phyloP scores from a whole-genome alignment of 768 basidiomycete genomes.

The Mycena rebaudengoi region DNA sequence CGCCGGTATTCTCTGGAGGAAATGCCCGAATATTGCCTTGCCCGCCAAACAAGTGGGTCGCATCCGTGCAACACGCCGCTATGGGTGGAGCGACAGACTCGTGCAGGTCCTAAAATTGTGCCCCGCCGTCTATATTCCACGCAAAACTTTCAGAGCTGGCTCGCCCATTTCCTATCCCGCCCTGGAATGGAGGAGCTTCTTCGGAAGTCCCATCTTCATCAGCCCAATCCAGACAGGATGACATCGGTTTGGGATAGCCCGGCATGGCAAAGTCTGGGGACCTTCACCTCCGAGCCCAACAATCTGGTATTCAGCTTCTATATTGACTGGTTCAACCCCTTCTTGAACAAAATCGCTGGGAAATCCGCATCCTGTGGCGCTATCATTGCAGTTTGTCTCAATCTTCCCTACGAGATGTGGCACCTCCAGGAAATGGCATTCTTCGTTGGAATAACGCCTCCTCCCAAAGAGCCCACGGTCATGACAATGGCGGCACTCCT shows the following conservation, averaged over 20 bases:
- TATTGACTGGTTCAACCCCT: slow-evolving; percentile 27
- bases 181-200: no score
- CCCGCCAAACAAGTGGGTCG: not conserved
- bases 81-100: not conserved
- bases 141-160: no score
- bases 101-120: not conserved
- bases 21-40: not conserved
- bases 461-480: not conserved
- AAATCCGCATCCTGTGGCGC: not conserved
- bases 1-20: not conserved
- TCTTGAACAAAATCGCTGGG: slow-evolving; percentile 19
- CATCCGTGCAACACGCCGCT: not conserved
- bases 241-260: not conserved
- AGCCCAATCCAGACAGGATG: not conserved
- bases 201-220: not conserved
- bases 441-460: slow-evolving; percentile 26
- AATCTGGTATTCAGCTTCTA: slow-evolving; percentile 1
- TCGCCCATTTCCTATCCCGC: no score
- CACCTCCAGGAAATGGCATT: slow-evolving; percentile 27
- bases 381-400: slow-evolving; percentile 30
- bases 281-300: not conserved
- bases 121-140: not conserved
- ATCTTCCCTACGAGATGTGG: slow-evolving; percentile 27
- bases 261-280: no score
- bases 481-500: not conserved